phyloP scores from a whole-genome alignment of 768 basidiomycete genomes.

The Pleurotus giganteus region DNA sequence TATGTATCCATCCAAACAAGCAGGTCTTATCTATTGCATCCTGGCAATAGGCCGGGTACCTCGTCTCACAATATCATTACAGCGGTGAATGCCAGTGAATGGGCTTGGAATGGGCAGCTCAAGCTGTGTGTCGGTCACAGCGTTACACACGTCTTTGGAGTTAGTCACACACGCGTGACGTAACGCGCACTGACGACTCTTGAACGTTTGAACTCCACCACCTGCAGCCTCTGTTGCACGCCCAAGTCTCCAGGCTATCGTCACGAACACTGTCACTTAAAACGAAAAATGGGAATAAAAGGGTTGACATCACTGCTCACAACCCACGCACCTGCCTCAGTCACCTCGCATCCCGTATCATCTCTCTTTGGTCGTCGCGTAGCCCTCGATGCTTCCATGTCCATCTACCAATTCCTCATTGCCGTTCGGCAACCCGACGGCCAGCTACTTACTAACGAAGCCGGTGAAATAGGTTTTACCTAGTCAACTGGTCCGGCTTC shows the following conservation, averaged over 20 bases:
- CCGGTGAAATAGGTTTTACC: slow-evolving; percentile 97
- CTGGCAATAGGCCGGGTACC: too few relatives aligned
- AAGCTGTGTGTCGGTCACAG: too few relatives aligned
- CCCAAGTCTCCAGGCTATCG: too few relatives aligned
- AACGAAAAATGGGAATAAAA: slow-evolving; percentile 80
- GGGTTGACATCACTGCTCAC: slow-evolving; percentile 88
- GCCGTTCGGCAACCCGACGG: slow-evolving; percentile 96
- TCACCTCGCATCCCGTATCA: slow-evolving; percentile 83
- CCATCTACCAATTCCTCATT: slow-evolving; percentile 96
- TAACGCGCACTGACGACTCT: neutral
- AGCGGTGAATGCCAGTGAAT: too few relatives aligned
- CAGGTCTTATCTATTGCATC: too few relatives aligned
- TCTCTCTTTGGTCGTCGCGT: slow-evolving; percentile 98
- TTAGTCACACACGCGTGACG: slow-evolving; percentile 8
- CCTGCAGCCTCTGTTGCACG: neutral
- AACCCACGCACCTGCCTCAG: slow-evolving; percentile 85
- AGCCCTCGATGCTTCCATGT: slow-evolving; percentile 98
- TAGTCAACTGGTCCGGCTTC: too few relatives aligned
- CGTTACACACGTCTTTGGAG: too few relatives aligned
- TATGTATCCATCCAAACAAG: too few relatives aligned
- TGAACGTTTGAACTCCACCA: too few relatives aligned
- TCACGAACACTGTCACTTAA: too few relatives aligned
- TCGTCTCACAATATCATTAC: too few relatives aligned
- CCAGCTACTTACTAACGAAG: slow-evolving; percentile 95
- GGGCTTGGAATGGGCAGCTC: too few relatives aligned